Evolutionary conservation across 2,329 filamentous ascomycete genomes (phyloP), one percentile per base, ranked within the genome.

Genomic region (Apiospora arundinis): DNA sequence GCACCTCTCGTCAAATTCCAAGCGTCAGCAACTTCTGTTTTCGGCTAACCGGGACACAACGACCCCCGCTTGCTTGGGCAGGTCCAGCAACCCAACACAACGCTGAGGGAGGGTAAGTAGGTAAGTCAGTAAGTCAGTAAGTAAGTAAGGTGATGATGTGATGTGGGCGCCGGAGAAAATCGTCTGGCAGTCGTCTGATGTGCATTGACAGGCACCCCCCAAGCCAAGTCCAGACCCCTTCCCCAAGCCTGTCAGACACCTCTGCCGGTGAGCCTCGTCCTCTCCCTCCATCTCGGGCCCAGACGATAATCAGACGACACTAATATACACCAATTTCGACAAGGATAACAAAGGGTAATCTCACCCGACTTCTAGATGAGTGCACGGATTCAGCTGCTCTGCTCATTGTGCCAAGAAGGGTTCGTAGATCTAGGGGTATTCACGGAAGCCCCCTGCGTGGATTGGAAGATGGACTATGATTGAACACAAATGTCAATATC

Each of bases 1-100:
- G 49, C 49, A 56, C 49, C 16, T 18, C 49, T 56, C 49, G 49
- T 56, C 49, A 56, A 56, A 45, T 45, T 18, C 49, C 49, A 18
- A 14, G 32, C n/a, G 56, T 63, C 32, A 63, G 56, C 56, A 63
- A 32, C 56, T 63, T 63, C 56, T 32, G n/a, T 23, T 63, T 40
- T 32, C 32, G 56, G 56, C 56, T 63, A 63, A 18, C 28, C 21
- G 7, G 18, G 45, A 9, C 32, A 32, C 32, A 32, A 32, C 32
- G 32, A 32, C 32, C 32, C 45, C 45, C 45, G 45, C 45, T 48
- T 48, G 21, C 18, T n/a, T n/a, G 18, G 6, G 18, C 14, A 46
- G 18, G 44, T 46, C 44, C 14, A 46, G 14, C 44, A 32, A 32
- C 32, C 32, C 32, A 4, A 32, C 32, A 6, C 32, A 3, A 63